Evolutionary conservation across 331 rosid species (phyloP).

Genomic region (Dryas integrifolia): DNA sequence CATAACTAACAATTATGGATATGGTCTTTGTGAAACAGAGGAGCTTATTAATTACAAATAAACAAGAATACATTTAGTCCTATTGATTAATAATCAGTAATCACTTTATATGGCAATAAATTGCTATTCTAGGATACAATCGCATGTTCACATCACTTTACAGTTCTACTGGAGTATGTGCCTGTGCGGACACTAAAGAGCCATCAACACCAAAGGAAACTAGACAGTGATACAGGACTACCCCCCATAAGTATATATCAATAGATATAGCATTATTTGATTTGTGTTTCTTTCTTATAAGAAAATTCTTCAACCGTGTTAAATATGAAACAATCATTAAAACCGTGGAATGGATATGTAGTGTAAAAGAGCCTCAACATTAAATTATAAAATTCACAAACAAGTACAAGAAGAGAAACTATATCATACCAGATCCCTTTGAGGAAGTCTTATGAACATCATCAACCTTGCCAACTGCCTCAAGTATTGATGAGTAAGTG

Average conservation of each 20-base stretch:
- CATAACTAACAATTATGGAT: not conserved
- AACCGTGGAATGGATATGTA: not conserved
- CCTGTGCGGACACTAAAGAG: not conserved
- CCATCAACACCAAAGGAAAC: not conserved
- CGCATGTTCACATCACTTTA: not conserved
- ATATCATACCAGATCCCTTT: slow-evolving; percentile 22
- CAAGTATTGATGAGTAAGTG: slow-evolving; percentile 86
- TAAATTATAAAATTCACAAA: not conserved
- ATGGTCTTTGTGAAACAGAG: not conserved
- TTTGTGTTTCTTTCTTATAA: not conserved
- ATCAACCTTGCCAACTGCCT: slow-evolving; percentile 91
- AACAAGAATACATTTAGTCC: not conserved
- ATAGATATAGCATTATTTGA: not conserved
- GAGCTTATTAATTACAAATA: not conserved
- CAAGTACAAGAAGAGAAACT: not conserved
- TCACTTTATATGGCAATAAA: not conserved
- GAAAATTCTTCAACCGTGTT: not conserved
- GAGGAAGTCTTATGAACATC: slow-evolving; percentile 31
- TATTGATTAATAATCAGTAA: not conserved
- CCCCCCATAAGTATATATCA: not conserved
- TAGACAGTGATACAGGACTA: not conserved
- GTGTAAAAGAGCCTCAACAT: not conserved
- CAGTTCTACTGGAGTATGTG: not conserved
- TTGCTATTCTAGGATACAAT: not conserved
- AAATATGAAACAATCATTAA: not conserved